These are phyloP conservation scores for Paraglomus occultum DNA, from an alignment of 192 early-diverging fungal genomes.

Conservation along the genomic window DNA sequence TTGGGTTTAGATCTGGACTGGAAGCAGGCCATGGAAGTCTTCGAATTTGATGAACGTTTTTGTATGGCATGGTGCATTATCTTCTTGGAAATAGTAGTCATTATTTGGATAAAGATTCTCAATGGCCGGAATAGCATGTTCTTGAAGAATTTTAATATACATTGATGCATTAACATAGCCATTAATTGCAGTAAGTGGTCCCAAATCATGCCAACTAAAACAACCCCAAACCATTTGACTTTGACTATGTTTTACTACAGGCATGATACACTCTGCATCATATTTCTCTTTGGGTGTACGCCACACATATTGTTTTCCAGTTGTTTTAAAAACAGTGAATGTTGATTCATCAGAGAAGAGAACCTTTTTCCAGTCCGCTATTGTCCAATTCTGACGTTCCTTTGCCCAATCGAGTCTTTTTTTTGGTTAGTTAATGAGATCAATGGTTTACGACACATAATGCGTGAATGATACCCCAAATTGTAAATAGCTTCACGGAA, in stretches of 20 bases:
- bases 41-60: neutral
- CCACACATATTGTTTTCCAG: neutral
- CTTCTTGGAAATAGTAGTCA: neutral
- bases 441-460: neutral
- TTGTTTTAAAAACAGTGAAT: neutral
- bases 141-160: neutral
- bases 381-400: conserved; percentile 3
- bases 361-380: neutral
- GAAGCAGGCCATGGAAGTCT: neutral
- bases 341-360: conserved; percentile 5
- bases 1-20: too few relatives aligned
- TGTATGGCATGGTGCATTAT: neutral
- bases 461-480: neutral
- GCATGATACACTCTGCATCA: neutral
- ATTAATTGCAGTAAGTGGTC: neutral
- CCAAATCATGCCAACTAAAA: neutral
- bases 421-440: neutral
- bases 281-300: neutral
- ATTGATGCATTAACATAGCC: neutral
- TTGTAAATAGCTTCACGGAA: neutral
- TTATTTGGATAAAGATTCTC: neutral
- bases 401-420: neutral
- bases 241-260: neutral
- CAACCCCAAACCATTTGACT: conserved; percentile 13
- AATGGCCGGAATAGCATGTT: neutral